Conservation (phyloP, 805 yeast species). For the Candida qinlingensis region DNA sequence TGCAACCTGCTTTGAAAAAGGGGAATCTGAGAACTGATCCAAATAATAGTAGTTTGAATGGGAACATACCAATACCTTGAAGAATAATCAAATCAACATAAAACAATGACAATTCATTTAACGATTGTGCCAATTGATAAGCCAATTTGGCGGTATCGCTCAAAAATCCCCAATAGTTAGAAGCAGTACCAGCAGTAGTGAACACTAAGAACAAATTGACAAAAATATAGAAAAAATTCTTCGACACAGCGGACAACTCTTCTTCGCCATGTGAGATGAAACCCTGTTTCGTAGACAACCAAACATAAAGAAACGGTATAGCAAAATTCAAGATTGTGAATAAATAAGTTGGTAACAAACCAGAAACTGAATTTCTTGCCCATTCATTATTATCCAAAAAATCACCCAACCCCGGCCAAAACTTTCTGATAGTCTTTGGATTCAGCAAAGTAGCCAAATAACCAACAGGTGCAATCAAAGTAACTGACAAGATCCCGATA, state of each 20-base stretch:
- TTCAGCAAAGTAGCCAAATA: constrained; percentile 81
- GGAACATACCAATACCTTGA: constrained; percentile 86
- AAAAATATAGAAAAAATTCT: constrained; percentile 91
- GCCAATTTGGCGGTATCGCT: constrained; percentile 91
- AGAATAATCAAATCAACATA: constrained; percentile 82
- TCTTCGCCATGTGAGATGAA: constrained; percentile 89
- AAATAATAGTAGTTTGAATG: constrained; percentile 74
- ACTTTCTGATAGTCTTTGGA: constrained; percentile 66
- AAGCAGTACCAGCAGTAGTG: constrained; percentile 89
- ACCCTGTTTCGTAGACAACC: constrained; percentile 81
- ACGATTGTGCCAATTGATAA: constrained; percentile 74
- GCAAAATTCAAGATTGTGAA: constrained; percentile 79
- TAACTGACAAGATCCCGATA: constrained; percentile 64
- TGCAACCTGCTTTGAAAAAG: constrained; percentile 54
- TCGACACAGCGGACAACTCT: constrained; percentile 82
- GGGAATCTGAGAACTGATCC: constrained; percentile 78
- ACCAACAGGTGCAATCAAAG: constrained; percentile 77
- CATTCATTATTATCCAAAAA: constrained; percentile 57
- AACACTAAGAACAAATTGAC: constrained; percentile 91
- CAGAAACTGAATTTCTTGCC: constrained; percentile 79
- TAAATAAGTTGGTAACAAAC: constrained; percentile 84
- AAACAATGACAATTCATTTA: constrained; percentile 74
- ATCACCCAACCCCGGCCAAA: constrained; percentile 79
- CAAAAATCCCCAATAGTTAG: constrained; percentile 70
- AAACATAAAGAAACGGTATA: constrained; percentile 82